Conservation (phyloP, 768 basidiomycete species). For the Hericium alpestre region DNA sequence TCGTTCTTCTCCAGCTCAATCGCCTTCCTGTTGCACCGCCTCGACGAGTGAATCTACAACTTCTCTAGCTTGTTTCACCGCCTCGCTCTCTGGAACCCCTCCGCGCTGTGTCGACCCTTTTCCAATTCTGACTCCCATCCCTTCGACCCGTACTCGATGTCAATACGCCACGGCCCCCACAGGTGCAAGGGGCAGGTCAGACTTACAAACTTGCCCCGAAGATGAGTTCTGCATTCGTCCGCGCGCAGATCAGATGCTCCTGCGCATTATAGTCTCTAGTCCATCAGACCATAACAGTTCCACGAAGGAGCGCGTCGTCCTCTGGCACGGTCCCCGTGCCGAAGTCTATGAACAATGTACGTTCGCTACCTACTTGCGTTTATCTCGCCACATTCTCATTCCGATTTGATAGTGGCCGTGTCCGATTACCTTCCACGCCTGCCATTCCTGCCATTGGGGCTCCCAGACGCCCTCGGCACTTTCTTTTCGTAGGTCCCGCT, state of each 20-base stretch:
- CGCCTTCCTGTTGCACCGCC: conserved; percentile 14
- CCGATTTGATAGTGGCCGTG: conserved; percentile 42
- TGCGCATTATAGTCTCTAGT: conserved; percentile 41
- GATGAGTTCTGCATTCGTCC: conserved; percentile 40
- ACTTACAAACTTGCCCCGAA: no score
- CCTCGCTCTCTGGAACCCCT: conserved; percentile 3
- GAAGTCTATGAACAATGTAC: conserved; percentile 63
- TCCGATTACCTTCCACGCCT: conserved; percentile 31
- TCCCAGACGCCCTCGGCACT: conserved; percentile 27
- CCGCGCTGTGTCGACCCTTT: conserved; percentile 51
- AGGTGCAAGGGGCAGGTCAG: no score
- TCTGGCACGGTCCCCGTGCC: conserved; percentile 63
- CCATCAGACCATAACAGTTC: neutral
- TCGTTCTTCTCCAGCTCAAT: conserved; percentile 18
- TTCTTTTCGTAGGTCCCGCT: conserved; percentile 47
- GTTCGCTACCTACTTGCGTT: conserved; percentile 5
- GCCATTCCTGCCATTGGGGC: conserved; percentile 25
- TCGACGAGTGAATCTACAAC: conserved; percentile 1
- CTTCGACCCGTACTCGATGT: conserved; percentile 17
- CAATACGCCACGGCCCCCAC: no score
- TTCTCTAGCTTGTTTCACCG: conserved; percentile 35
- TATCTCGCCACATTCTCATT: neutral
- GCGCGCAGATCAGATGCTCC: conserved; percentile 35
- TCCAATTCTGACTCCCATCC: conserved; percentile 27
- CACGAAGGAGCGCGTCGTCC: conserved; percentile 25